phyloP scores from a whole-genome alignment of 2,329 filamentous ascomycete genomes.

The Sporothrix protearum region DNA sequence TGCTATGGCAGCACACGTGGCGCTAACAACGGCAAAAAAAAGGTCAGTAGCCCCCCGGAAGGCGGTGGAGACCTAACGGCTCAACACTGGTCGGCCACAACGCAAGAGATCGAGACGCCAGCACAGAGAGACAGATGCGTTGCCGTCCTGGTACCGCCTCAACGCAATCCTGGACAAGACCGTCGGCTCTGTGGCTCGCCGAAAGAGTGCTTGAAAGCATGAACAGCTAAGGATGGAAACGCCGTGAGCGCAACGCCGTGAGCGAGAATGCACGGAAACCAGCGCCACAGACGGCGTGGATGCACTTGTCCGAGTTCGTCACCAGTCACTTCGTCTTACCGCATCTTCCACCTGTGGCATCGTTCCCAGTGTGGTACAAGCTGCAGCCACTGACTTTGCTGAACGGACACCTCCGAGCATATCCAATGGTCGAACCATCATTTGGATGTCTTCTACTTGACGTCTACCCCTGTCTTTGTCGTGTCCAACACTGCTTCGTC shows the following conservation, averaged over 20 bases:
- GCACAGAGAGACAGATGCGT: no score
- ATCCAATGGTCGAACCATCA: background rate
- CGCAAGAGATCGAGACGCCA: background rate
- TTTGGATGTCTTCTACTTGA: background rate
- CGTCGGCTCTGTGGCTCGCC: background rate
- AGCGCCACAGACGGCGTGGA: background rate
- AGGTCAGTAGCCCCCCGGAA: background rate
- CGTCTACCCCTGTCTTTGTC: background rate
- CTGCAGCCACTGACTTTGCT: background rate
- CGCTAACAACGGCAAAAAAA: slow-evolving; percentile 8
- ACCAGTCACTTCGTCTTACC: background rate
- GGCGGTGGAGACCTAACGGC: background rate
- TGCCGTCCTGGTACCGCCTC: background rate
- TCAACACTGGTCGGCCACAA: background rate
- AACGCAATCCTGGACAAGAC: background rate
- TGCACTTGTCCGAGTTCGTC: background rate
- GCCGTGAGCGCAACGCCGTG: no score
- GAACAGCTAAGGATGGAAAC: no score
- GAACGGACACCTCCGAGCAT: no score
- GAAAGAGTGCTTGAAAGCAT: no score
- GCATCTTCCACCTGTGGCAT: background rate
- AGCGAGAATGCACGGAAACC: background rate
- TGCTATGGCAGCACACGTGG: slow-evolving; percentile 28
- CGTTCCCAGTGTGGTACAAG: background rate
- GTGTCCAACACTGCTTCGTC: background rate